Conservation (phyloP, 495 filamentous ascomycete species). For the Trichoderma virens region DNA sequence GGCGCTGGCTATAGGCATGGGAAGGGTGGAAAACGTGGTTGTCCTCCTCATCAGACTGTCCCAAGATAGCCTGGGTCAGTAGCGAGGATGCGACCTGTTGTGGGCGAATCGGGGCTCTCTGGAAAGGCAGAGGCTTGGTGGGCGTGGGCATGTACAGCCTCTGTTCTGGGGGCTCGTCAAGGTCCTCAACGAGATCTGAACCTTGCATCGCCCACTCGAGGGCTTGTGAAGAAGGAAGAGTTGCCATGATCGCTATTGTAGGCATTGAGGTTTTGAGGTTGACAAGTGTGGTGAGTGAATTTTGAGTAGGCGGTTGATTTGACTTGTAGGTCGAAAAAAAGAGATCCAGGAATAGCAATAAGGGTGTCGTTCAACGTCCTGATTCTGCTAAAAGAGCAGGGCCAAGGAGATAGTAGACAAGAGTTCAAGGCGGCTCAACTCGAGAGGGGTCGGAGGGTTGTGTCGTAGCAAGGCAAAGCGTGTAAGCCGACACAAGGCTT, state of each 20-base stretch:
- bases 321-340: background rate
- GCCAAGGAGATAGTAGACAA: background rate
- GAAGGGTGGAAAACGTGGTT: conserved; percentile 5
- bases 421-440: background rate
- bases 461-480: conserved; percentile 4
- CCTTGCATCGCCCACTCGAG: conserved; percentile 3
- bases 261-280: background rate
- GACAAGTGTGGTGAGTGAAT: background rate
- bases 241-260: conserved; percentile 2
- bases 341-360: background rate
- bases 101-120: conserved; percentile 34
- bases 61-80: conserved; percentile 69
- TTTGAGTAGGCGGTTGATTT: background rate
- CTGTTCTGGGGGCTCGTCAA: conserved; percentile 26
- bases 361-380: background rate
- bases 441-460: background rate
- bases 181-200: conserved; percentile 23
- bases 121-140: conserved; percentile 26
- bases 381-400: background rate
- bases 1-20: conserved; percentile 27
- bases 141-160: conserved; percentile 12
- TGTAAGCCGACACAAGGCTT: conserved; percentile 9
- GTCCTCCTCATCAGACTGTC: conserved; percentile 48
- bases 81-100: conserved; percentile 56
- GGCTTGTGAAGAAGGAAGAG: background rate